phyloP scores from a whole-genome alignment of 345 rosid genomes.

The Populus simonii region DNA sequence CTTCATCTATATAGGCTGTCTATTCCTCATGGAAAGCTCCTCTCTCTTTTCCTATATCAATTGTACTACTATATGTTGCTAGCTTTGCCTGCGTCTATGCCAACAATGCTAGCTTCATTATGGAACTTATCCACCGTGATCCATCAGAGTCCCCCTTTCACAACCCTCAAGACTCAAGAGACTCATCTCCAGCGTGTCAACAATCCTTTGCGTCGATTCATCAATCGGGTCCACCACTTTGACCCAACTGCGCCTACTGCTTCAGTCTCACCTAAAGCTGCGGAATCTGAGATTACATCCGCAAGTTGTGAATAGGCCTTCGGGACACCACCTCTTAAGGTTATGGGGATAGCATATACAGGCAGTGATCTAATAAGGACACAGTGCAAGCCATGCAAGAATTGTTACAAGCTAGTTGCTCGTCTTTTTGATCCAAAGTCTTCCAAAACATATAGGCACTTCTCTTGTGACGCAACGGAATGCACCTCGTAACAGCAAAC shows the following conservation, averaged over 20 bases:
- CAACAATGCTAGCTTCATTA: slow-evolving; percentile 16
- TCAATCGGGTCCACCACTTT: slow-evolving; percentile 4
- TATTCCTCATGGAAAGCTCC: not conserved
- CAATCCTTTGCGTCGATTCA: slow-evolving; percentile 21
- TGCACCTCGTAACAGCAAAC: not conserved
- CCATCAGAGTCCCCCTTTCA: slow-evolving; percentile 31
- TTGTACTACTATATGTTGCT: not conserved
- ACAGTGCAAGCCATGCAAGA: not conserved
- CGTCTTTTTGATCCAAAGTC: slow-evolving; percentile 12
- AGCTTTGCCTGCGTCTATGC: not conserved
- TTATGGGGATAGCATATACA: slow-evolving; percentile 18
- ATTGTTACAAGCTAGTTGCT: slow-evolving; percentile 14
- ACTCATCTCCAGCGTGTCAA: not conserved
- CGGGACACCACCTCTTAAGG: slow-evolving; percentile 20
- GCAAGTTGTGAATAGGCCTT: slow-evolving; percentile 11
- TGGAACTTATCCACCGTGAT: slow-evolving; percentile 31
- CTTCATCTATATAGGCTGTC: not conserved
- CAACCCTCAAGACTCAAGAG: slow-evolving; percentile 11
- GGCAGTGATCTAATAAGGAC: slow-evolving; percentile 25
- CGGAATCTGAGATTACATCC: not conserved
- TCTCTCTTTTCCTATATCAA: not conserved
- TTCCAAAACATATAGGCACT: slow-evolving; percentile 33
- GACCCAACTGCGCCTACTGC: not conserved
- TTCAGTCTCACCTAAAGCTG: not conserved
- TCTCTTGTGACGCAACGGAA: not conserved